These are phyloP conservation scores for Xylariaceae sp. DNA, from an alignment of 2,329 filamentous ascomycete genomes.

Conservation along the genomic window DNA sequence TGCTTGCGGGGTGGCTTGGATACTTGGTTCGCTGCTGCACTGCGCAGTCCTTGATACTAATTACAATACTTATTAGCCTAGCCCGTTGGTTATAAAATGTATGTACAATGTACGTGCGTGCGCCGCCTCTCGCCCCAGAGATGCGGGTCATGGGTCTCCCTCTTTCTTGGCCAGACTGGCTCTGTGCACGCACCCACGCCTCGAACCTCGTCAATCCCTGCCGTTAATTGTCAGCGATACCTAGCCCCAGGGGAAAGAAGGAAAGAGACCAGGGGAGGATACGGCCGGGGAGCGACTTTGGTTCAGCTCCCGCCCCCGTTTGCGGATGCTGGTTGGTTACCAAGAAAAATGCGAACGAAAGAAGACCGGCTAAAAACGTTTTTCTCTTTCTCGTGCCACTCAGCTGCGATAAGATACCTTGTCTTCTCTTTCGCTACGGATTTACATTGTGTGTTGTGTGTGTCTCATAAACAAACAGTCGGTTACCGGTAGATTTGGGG, in stretches of 20 bases:
- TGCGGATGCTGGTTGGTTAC: conserved; percentile 18
- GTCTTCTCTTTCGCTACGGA: conserved; percentile 1
- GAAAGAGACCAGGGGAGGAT: conserved; percentile 2
- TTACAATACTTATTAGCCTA: background rate
- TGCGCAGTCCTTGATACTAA: conserved; percentile 3
- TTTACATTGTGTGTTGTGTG: conserved; percentile 6
- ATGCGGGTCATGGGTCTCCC: conserved; percentile 7
- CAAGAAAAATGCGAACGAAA: conserved; percentile 1
- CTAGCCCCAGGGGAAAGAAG: conserved; percentile 1
- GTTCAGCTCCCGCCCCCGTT: conserved; percentile 15
- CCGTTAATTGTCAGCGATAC: conserved; percentile 4
- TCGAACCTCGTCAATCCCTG: no score
- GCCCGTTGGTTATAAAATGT: no score
- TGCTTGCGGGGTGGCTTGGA: background rate
- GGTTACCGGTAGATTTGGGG: no score
- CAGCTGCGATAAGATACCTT: background rate
- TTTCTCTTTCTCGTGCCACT: conserved; percentile 10
- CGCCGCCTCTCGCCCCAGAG: background rate
- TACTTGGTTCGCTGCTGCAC: background rate
- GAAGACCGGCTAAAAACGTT: conserved; percentile 3
- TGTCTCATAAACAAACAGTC: background rate
- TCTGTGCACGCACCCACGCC: no score
- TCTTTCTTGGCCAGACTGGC: background rate
- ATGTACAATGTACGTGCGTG: no score
- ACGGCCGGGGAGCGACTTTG: conserved; percentile 14